A percentile compares a stretch with the other conserved stretches of the same genome.
These are phyloP conservation scores for Alternaria novae-zelandiae DNA, from an alignment of 2,329 filamentous ascomycete species.

Conservation along the genomic window DNA sequence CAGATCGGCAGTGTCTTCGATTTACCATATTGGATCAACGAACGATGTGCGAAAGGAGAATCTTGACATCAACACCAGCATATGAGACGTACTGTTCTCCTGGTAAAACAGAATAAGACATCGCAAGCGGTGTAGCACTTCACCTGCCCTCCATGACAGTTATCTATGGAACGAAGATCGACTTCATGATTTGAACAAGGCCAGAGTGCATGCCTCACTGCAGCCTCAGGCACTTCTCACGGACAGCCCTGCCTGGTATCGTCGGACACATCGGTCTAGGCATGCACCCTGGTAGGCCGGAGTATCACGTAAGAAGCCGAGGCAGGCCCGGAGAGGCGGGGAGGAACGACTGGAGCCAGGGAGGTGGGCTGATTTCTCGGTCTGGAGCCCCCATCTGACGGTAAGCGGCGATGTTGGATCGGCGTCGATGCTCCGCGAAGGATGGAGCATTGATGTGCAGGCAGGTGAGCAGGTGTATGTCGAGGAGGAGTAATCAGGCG, in stretches of 20 bases:
- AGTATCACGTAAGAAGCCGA: slow-evolving; percentile 5
- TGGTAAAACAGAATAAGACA: rapidly evolving
- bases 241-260: neutral
- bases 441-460: neutral
- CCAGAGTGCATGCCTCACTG: neutral
- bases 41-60: neutral
- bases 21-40: neutral
- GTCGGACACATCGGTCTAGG: neutral
- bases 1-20: neutral
- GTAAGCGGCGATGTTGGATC: neutral
- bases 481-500: neutral
- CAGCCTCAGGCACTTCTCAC: neutral
- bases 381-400: neutral
- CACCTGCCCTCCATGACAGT: neutral
- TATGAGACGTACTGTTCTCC: neutral
- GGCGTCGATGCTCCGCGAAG: neutral
- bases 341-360: neutral
- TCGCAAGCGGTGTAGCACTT: neutral
- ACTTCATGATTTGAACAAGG: neutral
- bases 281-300: neutral
- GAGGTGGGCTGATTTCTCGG: neutral
- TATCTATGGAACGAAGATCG: rapidly evolving
- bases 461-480: neutral
- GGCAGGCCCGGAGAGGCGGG: neutral
- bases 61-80: neutral